These are phyloP conservation scores for Penicillium polonicum DNA, from an alignment of 2,329 filamentous ascomycete species.

Conservation along the genomic window DNA sequence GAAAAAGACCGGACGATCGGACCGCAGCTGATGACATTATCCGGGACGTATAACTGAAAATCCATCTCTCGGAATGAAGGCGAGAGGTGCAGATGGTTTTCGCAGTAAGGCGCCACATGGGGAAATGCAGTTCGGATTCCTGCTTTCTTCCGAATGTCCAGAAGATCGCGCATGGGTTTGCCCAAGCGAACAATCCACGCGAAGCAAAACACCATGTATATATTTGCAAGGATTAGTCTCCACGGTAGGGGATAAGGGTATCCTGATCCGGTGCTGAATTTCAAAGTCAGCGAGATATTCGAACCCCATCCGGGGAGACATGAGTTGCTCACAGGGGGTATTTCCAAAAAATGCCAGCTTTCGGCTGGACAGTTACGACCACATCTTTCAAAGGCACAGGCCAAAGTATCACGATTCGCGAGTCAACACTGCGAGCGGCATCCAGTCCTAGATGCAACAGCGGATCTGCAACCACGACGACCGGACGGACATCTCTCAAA, in stretches of 20 bases:
- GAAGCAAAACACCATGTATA: slow-evolving; percentile 38
- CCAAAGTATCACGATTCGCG: slow-evolving; percentile 42
- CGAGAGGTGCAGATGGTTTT: slow-evolving; percentile 30
- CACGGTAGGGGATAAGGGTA: slow-evolving; percentile 50
- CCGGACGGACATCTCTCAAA: slow-evolving; percentile 39
- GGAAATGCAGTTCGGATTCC: slow-evolving; percentile 31
- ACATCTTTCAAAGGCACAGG: slow-evolving; percentile 49
- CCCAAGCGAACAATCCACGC: slow-evolving; percentile 7
- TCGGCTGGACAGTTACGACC: slow-evolving; percentile 42
- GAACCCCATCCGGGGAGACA: not conserved
- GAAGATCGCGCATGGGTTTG: slow-evolving; percentile 20
- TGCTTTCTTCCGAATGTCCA: slow-evolving; percentile 25
- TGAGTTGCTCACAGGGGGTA: slow-evolving; percentile 31
- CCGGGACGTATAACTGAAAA: slow-evolving; percentile 42
- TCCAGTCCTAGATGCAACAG: slow-evolving; percentile 48
- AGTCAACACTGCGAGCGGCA: slow-evolving; percentile 39
- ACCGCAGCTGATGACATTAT: slow-evolving; percentile 47
- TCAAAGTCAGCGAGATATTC: not conserved
- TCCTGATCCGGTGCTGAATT: slow-evolving; percentile 44
- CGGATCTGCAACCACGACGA: slow-evolving; percentile 46
- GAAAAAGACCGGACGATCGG: slow-evolving; percentile 45
- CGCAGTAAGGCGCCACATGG: slow-evolving; percentile 28
- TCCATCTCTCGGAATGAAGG: slow-evolving; percentile 38
- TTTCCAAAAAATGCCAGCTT: slow-evolving; percentile 32
- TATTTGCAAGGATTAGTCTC: slow-evolving; percentile 45